A percentile compares a stretch with the other conserved stretches of the same genome.
Evolutionary conservation across 1,284 basidiomycete species (phyloP).

Genomic region (Trametes sp.): DNA sequence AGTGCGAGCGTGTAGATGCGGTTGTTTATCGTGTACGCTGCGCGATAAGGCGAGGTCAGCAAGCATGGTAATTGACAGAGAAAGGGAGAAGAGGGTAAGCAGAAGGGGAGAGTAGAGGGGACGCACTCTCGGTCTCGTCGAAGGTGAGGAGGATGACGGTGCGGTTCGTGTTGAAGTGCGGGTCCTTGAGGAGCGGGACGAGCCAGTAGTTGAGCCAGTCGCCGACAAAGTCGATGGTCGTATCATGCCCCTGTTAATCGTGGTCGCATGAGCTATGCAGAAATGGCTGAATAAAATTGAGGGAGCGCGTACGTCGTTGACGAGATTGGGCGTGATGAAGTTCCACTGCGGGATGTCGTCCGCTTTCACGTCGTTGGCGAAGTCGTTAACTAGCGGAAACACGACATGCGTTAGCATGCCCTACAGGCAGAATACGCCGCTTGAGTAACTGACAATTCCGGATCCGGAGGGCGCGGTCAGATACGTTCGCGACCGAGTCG

Average conservation of each 20-base stretch:
- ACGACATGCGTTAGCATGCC: not conserved
- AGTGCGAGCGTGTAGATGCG: slow-evolving; percentile 57
- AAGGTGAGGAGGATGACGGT: slow-evolving; percentile 67
- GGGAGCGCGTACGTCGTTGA: slow-evolving; percentile 51
- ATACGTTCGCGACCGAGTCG: slow-evolving; percentile 54
- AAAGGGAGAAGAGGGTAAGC: not conserved
- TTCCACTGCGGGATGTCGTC: slow-evolving; percentile 65
- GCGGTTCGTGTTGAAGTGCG: slow-evolving; percentile 55
- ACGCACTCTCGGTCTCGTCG: slow-evolving; percentile 59
- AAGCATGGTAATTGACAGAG: no score
- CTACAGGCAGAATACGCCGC: not conserved
- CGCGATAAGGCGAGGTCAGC: no score
- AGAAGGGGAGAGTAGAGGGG: slow-evolving; percentile 44
- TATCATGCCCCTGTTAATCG: slow-evolving; percentile 57
- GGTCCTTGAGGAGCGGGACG: slow-evolving; percentile 54
- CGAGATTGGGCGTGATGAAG: slow-evolving; percentile 73
- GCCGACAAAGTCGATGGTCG: slow-evolving; percentile 56
- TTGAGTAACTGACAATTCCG: slow-evolving; percentile 57
- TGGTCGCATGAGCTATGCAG: no score
- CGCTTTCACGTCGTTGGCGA: slow-evolving; percentile 59
- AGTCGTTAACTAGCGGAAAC: slow-evolving; percentile 54
- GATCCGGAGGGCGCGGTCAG: slow-evolving; percentile 54
- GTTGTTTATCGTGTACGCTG: slow-evolving; percentile 53
- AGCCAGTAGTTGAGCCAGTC: slow-evolving; percentile 64
- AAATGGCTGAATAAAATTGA: no score